A percentile compares a stretch with the other conserved stretches of the same genome.
These are phyloP conservation scores for Salix suchowensis DNA, from an alignment of 345 rosid genomes.

Conservation along the genomic window DNA sequence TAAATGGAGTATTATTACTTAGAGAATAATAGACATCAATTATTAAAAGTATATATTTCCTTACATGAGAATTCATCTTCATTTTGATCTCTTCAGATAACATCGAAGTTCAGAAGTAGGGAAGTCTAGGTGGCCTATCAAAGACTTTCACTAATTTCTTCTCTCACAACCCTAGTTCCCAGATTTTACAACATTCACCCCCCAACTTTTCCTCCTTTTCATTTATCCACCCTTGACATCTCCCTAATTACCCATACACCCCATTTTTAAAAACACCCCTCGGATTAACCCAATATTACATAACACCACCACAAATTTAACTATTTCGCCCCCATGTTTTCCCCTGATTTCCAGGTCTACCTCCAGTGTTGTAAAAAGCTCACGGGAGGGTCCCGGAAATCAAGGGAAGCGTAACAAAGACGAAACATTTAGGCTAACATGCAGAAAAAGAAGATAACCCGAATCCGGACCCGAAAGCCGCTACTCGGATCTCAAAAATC, in stretches of 20 bases:
- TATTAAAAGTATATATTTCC: no score
- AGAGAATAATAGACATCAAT: no score
- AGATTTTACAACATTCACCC: constrained; percentile 6
- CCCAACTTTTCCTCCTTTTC: not conserved
- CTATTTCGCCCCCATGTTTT: constrained; percentile 13
- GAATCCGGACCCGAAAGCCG: not conserved
- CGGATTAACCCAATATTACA: not conserved
- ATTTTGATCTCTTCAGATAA: no score
- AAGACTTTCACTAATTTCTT: not conserved
- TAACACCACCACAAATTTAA: not conserved
- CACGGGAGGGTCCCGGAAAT: constrained; percentile 2
- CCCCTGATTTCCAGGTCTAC: constrained; percentile 11
- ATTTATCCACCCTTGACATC: not conserved
- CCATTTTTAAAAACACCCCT: not conserved
- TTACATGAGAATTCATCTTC: no score
- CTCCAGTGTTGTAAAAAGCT: constrained; percentile 7
- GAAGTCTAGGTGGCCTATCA: not conserved
- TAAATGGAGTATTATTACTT: no score
- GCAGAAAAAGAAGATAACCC: not conserved
- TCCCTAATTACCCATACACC: constrained; percentile 2
- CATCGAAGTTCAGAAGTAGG: no score
- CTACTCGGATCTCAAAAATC: constrained; percentile 16
- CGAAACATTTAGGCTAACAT: not conserved
- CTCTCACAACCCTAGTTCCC: not conserved
- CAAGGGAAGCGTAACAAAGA: not conserved